These are phyloP conservation scores for Cryphonectria radicalis DNA, from an alignment of 2,329 filamentous ascomycete species.

Conservation along the genomic window DNA sequence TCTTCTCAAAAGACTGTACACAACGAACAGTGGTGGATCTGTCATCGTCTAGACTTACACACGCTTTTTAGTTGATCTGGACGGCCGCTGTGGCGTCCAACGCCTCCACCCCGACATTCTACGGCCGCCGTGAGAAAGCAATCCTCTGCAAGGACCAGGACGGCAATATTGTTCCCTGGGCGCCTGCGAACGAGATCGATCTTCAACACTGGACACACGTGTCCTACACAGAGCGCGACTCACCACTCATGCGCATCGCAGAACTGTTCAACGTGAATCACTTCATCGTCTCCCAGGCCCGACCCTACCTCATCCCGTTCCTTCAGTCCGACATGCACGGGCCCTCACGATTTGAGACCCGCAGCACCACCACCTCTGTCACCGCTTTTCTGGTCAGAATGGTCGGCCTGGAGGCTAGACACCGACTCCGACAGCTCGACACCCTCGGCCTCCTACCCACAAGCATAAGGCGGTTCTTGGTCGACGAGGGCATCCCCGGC, in stretches of 20 bases:
- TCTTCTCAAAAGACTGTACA: neutral
- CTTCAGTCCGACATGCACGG: slow-evolving; percentile 80
- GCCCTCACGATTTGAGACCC: slow-evolving; percentile 64
- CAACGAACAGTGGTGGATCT: neutral
- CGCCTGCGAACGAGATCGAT: slow-evolving; percentile 61
- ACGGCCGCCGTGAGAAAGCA: slow-evolving; percentile 64
- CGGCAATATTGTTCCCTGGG: slow-evolving; percentile 76
- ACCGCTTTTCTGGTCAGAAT: slow-evolving; percentile 67
- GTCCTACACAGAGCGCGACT: slow-evolving; percentile 67
- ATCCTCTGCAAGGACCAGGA: slow-evolving; percentile 79
- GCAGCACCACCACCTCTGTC: slow-evolving; percentile 60
- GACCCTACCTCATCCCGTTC: slow-evolving; percentile 88
- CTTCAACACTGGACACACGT: slow-evolving; percentile 72
- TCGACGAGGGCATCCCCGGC: slow-evolving; percentile 81
- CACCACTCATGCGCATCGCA: slow-evolving; percentile 70
- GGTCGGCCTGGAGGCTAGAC: slow-evolving; percentile 75
- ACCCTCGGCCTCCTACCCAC: slow-evolving; percentile 73
- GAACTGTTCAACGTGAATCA: slow-evolving; percentile 93
- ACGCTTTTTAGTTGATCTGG: slow-evolving; percentile 68
- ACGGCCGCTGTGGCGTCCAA: slow-evolving; percentile 80
- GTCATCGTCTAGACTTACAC: neutral
- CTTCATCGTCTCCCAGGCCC: slow-evolving; percentile 90
- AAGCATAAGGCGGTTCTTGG: slow-evolving; percentile 73
- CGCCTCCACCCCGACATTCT: slow-evolving; percentile 66
- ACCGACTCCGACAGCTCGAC: slow-evolving; percentile 81